phyloP scores from a whole-genome alignment of 75 land plant genomes.

The Pinus albicaulis region DNA sequence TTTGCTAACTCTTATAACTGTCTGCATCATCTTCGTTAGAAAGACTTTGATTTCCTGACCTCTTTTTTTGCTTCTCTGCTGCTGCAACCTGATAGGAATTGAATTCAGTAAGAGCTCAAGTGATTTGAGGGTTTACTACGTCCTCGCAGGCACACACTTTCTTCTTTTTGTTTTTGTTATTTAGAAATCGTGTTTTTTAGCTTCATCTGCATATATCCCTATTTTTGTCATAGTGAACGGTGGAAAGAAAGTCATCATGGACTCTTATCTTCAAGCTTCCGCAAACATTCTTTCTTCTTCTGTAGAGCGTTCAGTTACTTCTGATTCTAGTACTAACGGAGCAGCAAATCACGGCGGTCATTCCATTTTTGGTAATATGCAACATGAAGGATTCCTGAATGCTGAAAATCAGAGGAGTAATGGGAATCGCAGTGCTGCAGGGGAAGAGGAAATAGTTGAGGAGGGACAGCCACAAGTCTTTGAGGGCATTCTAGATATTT shows the following conservation, averaged over 20 bases:
- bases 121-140: background rate
- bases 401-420: background rate
- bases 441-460: background rate
- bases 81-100: background rate
- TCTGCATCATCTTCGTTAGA: background rate
- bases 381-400: background rate
- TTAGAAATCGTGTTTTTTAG: background rate
- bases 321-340: background rate
- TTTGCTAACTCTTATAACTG: background rate
- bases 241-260: background rate
- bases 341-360: background rate
- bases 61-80: background rate
- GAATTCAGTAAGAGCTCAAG: background rate
- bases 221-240: background rate
- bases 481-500: constrained; percentile 60
- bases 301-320: background rate
- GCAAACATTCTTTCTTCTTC: background rate
- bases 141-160: background rate
- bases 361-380: background rate
- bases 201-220: background rate
- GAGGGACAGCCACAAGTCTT: constrained; percentile 3
- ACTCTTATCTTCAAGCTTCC: background rate
- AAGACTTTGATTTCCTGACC: background rate
- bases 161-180: background rate
- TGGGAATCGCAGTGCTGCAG: background rate